Evolutionary conservation across 768 basidiomycete genomes (phyloP).

Genomic region (Paxillus ammoniavirescens): DNA sequence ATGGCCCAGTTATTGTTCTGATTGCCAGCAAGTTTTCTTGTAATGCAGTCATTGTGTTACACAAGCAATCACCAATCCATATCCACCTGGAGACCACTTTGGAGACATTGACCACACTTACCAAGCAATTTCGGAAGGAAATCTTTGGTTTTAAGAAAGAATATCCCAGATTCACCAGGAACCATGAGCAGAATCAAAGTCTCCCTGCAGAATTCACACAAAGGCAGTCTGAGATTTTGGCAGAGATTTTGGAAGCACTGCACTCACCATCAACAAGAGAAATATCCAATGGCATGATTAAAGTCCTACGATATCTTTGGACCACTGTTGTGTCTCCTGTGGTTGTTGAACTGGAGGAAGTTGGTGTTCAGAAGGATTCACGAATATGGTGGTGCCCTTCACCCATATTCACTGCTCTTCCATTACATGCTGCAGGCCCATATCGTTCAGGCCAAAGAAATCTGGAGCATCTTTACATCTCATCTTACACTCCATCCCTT

Average conservation of each 20-base stretch:
- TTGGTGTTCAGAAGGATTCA: neutral
- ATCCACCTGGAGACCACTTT: neutral
- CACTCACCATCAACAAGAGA: neutral
- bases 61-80: neutral
- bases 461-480: neutral
- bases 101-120: neutral
- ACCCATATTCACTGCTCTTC: slow-evolving; percentile 3
- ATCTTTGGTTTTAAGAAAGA: neutral
- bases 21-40: slow-evolving; percentile 13
- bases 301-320: slow-evolving; percentile 2
- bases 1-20: slow-evolving; percentile 19
- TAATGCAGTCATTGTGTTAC: slow-evolving; percentile 12
- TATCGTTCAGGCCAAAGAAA: neutral
- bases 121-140: neutral
- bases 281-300: neutral
- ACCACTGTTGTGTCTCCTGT: neutral
- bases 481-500: too few species aligned
- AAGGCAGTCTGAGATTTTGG: too few species aligned
- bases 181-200: too few species aligned
- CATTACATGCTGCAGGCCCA: slow-evolving; percentile 11
- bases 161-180: too few species aligned
- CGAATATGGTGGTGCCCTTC: slow-evolving; percentile 12
- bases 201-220: too few species aligned
- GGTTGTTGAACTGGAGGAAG: neutral
- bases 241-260: too few species aligned